Conservation (phyloP, 164 flowering plant species). For the Vitis rupestris region DNA sequence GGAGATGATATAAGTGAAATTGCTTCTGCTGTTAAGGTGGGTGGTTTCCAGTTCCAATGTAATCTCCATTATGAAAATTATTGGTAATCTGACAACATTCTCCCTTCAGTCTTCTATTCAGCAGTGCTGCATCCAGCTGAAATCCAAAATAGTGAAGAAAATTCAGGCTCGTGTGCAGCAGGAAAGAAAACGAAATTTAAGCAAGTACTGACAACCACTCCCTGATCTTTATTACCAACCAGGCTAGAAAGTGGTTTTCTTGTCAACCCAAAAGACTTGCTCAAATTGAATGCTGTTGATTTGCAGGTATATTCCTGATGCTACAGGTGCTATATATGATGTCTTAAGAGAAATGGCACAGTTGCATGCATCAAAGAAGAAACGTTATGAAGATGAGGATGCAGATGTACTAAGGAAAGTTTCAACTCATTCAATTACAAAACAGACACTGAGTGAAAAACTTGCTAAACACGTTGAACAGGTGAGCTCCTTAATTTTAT, state of each 20-base stretch:
- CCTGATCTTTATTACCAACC: neutral
- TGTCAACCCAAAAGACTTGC: neutral
- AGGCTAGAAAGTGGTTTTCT: neutral
- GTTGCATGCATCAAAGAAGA: conserved; percentile 52
- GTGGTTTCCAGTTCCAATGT: neutral
- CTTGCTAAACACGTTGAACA: conserved; percentile 87
- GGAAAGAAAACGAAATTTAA: conserved; percentile 86
- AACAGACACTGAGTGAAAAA: conserved; percentile 62
- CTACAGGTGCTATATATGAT: conserved; percentile 62
- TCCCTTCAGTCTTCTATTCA: conserved; percentile 68
- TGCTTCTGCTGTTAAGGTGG: conserved; percentile 92
- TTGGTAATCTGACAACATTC: conserved; percentile 16
- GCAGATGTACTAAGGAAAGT: conserved; percentile 64
- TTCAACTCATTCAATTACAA: conserved; percentile 47
- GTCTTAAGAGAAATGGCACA: conserved; percentile 65
- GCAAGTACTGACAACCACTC: conserved; percentile 45
- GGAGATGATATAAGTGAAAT: conserved; percentile 97
- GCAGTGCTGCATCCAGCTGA: conserved; percentile 91
- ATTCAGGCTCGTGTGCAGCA: conserved; percentile 98
- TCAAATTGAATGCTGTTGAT: conserved; percentile 4
- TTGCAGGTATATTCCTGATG: conserved; percentile 82
- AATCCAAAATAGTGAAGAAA: conserved; percentile 82
- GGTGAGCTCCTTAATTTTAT: conserved; percentile 32
- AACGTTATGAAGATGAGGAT: conserved; percentile 52
- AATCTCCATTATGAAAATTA: neutral